phyloP scores from a whole-genome alignment of 2,329 filamentous ascomycete species.

The Alternaria postmessia region DNA sequence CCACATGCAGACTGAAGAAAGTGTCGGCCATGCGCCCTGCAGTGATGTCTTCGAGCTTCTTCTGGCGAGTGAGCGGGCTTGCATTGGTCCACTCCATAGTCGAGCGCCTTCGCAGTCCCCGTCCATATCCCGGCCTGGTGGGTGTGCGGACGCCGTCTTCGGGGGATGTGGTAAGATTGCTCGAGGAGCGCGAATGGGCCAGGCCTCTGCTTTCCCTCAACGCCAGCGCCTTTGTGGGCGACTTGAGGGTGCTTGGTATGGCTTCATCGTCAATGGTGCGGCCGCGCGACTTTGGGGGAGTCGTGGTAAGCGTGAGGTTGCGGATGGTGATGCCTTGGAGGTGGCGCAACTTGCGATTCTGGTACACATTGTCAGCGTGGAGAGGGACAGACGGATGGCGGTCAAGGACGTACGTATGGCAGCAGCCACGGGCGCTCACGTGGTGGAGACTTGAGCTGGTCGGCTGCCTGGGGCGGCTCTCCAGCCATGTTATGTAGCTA shows the following conservation, averaged over 20 bases:
- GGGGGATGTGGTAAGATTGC: constrained; percentile 54
- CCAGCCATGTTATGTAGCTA: constrained; percentile 37
- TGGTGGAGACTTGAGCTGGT: constrained; percentile 25
- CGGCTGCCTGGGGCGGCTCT: constrained; percentile 14
- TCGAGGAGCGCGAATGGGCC: constrained; percentile 67
- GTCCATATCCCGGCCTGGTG: constrained; percentile 45
- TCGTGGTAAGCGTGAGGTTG: constrained; percentile 75
- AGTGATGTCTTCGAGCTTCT: constrained; percentile 76
- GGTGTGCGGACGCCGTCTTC: constrained; percentile 34
- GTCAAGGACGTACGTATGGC: constrained; percentile 39
- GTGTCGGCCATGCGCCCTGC: constrained; percentile 80
- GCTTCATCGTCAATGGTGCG: constrained; percentile 80
- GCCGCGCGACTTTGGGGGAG: constrained; percentile 57
- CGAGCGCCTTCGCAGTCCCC: constrained; percentile 61
- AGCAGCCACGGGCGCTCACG: constrained; percentile 51
- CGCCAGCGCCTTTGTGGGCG: constrained; percentile 71
- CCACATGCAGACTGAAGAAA: constrained; percentile 85
- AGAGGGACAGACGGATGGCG: too few species aligned
- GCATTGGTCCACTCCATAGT: constrained; percentile 70
- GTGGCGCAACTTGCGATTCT: constrained; percentile 90
- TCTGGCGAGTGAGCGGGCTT: constrained; percentile 70
- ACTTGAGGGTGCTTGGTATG: constrained; percentile 70
- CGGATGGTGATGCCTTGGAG: constrained; percentile 86
- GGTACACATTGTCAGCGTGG: neutral
- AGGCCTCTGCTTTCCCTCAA: constrained; percentile 59